Conservation (phyloP, 108 stramenopile genomes). For the Schizochytrium sp. region DNA sequence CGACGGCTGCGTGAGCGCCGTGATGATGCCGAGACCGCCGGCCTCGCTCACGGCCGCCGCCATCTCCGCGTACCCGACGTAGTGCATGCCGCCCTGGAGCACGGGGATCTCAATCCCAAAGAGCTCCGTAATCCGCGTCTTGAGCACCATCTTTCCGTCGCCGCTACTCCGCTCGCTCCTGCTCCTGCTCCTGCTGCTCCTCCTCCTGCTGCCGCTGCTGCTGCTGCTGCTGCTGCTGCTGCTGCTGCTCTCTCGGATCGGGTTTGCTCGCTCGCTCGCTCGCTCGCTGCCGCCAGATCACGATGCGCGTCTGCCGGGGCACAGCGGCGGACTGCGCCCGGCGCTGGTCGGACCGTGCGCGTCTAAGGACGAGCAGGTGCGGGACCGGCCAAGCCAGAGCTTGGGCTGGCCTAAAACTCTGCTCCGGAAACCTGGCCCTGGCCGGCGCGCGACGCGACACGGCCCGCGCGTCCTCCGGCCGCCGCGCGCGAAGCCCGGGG, state of each 20-base stretch:
- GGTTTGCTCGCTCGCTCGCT: slow-evolving; percentile 11
- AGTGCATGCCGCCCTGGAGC: slow-evolving; percentile 41
- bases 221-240: slow-evolving; percentile 8
- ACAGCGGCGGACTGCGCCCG: too few relatives aligned
- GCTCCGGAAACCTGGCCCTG: too few relatives aligned
- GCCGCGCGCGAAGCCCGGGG: too few relatives aligned
- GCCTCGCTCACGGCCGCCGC: slow-evolving; percentile 49
- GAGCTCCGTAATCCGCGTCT: slow-evolving; percentile 34
- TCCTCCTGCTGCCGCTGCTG: slow-evolving; percentile 25
- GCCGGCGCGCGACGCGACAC: too few relatives aligned
- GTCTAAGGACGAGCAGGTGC: too few relatives aligned
- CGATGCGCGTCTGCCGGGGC: too few relatives aligned
- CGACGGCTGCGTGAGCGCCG: slow-evolving; percentile 36
- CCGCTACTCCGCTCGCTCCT: too few relatives aligned
- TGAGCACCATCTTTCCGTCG: not conserved
- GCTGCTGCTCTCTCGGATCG: slow-evolving; percentile 20
- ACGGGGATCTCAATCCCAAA: slow-evolving; percentile 40
- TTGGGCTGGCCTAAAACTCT: too few relatives aligned
- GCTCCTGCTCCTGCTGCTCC: too few relatives aligned
- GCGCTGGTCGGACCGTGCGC: too few relatives aligned
- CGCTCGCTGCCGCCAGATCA: slow-evolving; percentile 18
- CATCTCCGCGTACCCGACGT: slow-evolving; percentile 33
- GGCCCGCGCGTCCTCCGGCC: too few relatives aligned
- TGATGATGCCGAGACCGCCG: slow-evolving; percentile 42
- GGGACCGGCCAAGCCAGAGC: too few relatives aligned